phyloP scores from a whole-genome alignment of 2,329 filamentous ascomycete species.

The Pseudopyrenochaeta lycopersici region DNA sequence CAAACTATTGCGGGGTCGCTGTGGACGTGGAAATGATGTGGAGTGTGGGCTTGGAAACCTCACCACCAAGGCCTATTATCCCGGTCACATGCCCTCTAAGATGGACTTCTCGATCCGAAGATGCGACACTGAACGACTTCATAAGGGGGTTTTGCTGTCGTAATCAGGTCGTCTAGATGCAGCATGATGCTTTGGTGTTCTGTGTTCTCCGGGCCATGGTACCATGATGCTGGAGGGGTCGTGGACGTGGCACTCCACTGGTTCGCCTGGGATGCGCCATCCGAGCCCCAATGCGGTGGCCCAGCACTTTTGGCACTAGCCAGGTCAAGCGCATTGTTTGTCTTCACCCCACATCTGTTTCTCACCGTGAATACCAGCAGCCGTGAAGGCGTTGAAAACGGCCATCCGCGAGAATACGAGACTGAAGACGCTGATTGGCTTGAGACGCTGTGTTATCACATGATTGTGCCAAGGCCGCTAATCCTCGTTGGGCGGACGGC shows the following conservation, averaged over 20 bases:
- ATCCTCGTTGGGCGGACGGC: conserved; percentile 3
- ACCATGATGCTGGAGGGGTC: conserved; percentile 24
- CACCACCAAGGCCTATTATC: conserved; percentile 15
- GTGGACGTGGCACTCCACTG: conserved; percentile 33
- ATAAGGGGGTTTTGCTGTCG: background rate
- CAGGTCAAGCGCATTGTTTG: conserved; percentile 29
- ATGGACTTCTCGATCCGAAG: background rate
- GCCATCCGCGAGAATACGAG: background rate
- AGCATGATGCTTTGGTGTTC: conserved; percentile 17
- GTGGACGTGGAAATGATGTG: too few relatives aligned
- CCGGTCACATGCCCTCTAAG: background rate
- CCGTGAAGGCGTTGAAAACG: background rate
- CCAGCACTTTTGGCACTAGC: conserved; percentile 31
- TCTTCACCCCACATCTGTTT: conserved; percentile 12
- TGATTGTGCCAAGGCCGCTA: conserved; percentile 26
- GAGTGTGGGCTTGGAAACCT: conserved; percentile 1
- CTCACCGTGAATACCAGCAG: conserved; percentile 11
- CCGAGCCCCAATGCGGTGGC: conserved; percentile 29
- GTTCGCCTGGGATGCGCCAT: conserved; percentile 24
- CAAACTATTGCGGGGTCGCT: too few relatives aligned
- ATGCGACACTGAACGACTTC: background rate
- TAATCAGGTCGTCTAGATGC: background rate
- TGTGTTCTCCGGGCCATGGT: conserved; percentile 24
- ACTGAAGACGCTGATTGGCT: conserved; percentile 9
- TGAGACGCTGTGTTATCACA: conserved; percentile 18